A percentile compares a stretch with the other conserved stretches of the same genome.
These are phyloP conservation scores for Penicillium subrubescens DNA, from an alignment of 495 filamentous ascomycete genomes.

Conservation along the genomic window DNA sequence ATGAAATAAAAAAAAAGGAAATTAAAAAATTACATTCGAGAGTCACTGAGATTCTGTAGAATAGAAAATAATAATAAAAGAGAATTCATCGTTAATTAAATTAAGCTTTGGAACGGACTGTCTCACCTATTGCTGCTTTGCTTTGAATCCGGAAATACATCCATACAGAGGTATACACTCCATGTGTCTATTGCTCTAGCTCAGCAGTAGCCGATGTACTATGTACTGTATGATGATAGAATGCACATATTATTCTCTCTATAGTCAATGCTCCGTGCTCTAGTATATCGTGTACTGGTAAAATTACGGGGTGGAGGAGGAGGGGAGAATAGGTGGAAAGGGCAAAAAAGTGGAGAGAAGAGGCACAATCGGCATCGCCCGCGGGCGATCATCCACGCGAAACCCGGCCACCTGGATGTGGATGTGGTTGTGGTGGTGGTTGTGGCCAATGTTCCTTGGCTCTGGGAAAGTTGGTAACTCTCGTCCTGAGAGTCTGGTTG, in stretches of 20 bases:
- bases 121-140: constrained; percentile 24
- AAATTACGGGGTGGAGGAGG: constrained; percentile 2
- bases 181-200: not conserved
- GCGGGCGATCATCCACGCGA: constrained; percentile 32
- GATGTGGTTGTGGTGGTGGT: not conserved
- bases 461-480: not conserved
- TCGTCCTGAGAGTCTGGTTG: no score
- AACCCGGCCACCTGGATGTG: constrained; percentile 8
- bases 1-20: constrained; percentile 11
- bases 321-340: not conserved
- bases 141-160: constrained; percentile 12
- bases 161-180: not conserved
- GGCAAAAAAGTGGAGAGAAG: constrained; percentile 7
- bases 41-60: not conserved
- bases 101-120: constrained; percentile 49
- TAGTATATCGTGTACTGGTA: not conserved
- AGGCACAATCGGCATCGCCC: constrained; percentile 22
- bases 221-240: not conserved
- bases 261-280: not conserved
- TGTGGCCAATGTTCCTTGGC: not conserved
- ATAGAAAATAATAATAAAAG: not conserved
- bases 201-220: not conserved
- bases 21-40: not conserved
- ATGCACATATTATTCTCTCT: not conserved
- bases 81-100: constrained; percentile 21